phyloP scores from a whole-genome alignment of 2,329 filamentous ascomycete genomes.

The Ophiostoma himal-ulmi region DNA sequence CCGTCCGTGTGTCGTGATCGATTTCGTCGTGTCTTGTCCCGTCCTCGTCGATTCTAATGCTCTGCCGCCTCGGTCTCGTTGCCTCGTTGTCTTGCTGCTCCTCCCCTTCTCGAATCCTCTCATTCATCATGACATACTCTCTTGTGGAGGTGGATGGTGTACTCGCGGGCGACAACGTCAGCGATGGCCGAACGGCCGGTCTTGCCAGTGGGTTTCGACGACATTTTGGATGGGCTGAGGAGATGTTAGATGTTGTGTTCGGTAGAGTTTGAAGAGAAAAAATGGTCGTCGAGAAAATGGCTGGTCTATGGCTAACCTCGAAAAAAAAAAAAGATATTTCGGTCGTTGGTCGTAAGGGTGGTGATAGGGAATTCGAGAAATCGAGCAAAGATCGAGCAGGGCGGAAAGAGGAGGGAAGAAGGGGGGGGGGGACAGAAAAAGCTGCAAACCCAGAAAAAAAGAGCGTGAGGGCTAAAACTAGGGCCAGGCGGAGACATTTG shows the following conservation, averaged over 20 bases:
- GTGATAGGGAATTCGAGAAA: conserved; percentile 19
- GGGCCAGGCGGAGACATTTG: conserved; percentile 18
- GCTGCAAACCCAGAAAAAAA: conserved; percentile 19
- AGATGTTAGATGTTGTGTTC: conserved; percentile 14
- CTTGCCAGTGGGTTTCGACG: conserved; percentile 63
- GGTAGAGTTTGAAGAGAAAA: background rate
- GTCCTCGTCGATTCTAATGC: background rate
- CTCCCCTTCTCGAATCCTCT: background rate
- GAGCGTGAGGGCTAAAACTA: conserved; percentile 23
- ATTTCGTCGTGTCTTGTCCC: background rate
- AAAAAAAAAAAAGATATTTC: conserved; percentile 23
- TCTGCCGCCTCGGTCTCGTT: background rate
- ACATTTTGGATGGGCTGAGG: conserved; percentile 44
- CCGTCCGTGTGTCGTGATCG: background rate
- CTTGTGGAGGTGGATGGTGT: conserved; percentile 99
- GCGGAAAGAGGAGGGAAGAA: conserved; percentile 15
- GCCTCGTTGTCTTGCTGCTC: background rate
- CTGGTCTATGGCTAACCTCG: conserved; percentile 18
- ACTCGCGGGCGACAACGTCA: conserved; percentile 98
- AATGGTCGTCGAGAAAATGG: background rate
- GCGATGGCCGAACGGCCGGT: conserved; percentile 82
- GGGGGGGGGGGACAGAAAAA: conserved; percentile 18
- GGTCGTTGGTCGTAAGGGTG: conserved; percentile 21
- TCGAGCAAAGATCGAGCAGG: conserved; percentile 13
- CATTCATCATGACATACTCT: conserved; percentile 60